Evolutionary conservation across 176 grass and related monocot genomes (phyloP).

Genomic region (Areca catechu): DNA sequence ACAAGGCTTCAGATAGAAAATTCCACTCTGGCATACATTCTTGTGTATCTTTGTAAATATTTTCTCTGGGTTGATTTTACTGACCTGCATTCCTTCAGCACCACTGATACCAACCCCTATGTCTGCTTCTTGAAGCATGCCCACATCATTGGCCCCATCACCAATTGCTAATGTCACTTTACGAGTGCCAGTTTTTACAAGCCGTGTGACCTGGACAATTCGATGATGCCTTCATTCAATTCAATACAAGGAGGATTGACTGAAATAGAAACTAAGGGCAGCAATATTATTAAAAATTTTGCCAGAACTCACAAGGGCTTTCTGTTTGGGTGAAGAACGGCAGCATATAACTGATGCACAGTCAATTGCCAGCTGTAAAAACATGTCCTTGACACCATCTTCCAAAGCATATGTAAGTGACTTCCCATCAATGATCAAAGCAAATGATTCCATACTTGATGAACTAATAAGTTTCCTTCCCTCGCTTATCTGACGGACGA

Average conservation of each 20-base stretch:
- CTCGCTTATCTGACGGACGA: constrained; percentile 48
- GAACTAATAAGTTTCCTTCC: constrained; percentile 33
- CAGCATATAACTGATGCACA: constrained; percentile 91
- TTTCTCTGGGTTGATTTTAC: neutral
- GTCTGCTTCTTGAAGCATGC: constrained; percentile 97
- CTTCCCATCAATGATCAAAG: constrained; percentile 84
- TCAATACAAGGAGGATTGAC: neutral
- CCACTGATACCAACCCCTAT: constrained; percentile 93
- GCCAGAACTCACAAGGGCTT: constrained; percentile 60
- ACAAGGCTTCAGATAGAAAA: too few relatives aligned
- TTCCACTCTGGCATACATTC: too few relatives aligned
- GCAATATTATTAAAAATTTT: too few relatives aligned
- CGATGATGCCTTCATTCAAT: neutral
- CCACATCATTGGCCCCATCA: constrained; percentile 89
- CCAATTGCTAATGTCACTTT: constrained; percentile 79
- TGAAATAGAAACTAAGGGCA: neutral
- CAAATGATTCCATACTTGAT: constrained; percentile 38
- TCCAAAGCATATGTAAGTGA: constrained; percentile 74
- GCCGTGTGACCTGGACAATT: constrained; percentile 53
- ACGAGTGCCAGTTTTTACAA: constrained; percentile 57
- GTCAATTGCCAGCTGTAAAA: constrained; percentile 45
- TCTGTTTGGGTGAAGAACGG: constrained; percentile 87
- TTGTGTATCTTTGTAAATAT: too few relatives aligned
- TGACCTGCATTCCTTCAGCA: constrained; percentile 93
- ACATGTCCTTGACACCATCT: constrained; percentile 35